Evolutionary conservation across 2,329 filamentous ascomycete genomes (phyloP).

Genomic region (Curvularia spicifera): DNA sequence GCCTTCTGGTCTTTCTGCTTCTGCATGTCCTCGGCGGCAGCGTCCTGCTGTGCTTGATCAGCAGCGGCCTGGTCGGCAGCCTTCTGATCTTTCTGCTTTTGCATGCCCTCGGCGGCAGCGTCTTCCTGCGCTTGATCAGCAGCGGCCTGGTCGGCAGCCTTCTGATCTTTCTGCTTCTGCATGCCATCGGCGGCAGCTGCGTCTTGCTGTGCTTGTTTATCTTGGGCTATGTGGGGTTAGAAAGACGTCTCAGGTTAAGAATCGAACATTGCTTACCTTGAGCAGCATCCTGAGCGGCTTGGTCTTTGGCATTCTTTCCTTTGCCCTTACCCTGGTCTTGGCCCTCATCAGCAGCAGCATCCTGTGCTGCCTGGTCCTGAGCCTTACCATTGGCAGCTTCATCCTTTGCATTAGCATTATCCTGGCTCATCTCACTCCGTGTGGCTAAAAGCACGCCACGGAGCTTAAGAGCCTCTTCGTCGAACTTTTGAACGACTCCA

Average conservation of each 20-base stretch:
- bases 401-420: constrained; percentile 15
- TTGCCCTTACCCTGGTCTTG: constrained; percentile 8
- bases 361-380: constrained; percentile 18
- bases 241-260: neutral
- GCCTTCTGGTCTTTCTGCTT: neutral
- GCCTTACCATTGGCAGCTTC: constrained; percentile 11
- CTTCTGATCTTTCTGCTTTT: neutral
- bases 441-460: constrained; percentile 34
- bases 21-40: constrained; percentile 6
- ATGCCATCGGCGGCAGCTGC: constrained; percentile 4
- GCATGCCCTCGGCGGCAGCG: constrained; percentile 5
- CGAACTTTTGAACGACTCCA: constrained; percentile 30
- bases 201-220: constrained; percentile 13
- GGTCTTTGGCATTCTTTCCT: constrained; percentile 11
- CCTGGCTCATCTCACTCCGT: constrained; percentile 22
- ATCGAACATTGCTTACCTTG: neutral
- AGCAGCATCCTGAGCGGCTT: constrained; percentile 12
- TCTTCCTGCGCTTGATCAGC: constrained; percentile 6
- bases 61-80: too few relatives aligned
- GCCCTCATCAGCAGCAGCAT: constrained; percentile 12
- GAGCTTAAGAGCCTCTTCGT: constrained; percentile 36
- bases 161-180: neutral
- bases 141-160: too few relatives aligned
- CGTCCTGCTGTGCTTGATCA: constrained; percentile 6
- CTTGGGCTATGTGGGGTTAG: constrained; percentile 10